phyloP scores from a whole-genome alignment of 805 yeast genomes.

The Starmerella apicola region DNA sequence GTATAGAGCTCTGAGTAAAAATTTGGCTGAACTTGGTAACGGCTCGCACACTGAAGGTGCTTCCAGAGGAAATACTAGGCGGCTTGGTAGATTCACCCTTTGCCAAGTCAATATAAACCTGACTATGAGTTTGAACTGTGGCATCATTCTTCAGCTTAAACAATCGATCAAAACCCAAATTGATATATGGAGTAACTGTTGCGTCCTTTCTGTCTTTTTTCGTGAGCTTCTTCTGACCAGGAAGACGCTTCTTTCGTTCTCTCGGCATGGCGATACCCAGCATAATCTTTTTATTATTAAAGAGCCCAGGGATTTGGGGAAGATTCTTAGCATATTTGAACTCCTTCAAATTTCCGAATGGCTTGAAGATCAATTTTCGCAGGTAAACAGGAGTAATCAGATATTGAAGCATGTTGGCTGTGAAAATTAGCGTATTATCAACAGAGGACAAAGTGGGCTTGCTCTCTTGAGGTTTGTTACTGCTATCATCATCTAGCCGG shows the following conservation, averaged over 20 bases:
- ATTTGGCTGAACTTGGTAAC: conserved; percentile 48
- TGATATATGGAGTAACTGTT: conserved; percentile 56
- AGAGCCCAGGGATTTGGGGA: conserved; percentile 61
- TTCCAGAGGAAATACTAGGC: conserved; percentile 45
- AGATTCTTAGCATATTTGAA: conserved; percentile 45
- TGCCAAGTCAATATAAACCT: conserved; percentile 67
- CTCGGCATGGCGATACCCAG: conserved; percentile 42
- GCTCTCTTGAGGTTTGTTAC: conserved; percentile 4
- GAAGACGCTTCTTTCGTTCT: conserved; percentile 33
- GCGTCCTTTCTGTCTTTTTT: conserved; percentile 42
- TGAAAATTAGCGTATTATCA: conserved; percentile 14
- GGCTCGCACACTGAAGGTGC: conserved; percentile 63
- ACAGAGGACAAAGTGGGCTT: conserved; percentile 4
- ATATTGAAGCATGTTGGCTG: conserved; percentile 58
- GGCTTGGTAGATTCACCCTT: conserved; percentile 58
- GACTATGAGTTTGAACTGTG: conserved; percentile 59
- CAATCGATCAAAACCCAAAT: conserved; percentile 53
- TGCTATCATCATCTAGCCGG: conserved; percentile 19
- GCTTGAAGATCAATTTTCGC: conserved; percentile 48
- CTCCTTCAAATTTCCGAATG: conserved; percentile 15
- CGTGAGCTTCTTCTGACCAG: conserved; percentile 32
- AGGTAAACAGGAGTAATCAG: conserved; percentile 79
- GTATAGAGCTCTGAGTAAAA: conserved; percentile 56
- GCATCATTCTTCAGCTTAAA: conserved; percentile 38
- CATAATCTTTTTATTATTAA: conserved; percentile 35